Base-by-base conservation (phyloP, 1,284 basidiomycete species). In the Melampsora larici-populina region DNA sequence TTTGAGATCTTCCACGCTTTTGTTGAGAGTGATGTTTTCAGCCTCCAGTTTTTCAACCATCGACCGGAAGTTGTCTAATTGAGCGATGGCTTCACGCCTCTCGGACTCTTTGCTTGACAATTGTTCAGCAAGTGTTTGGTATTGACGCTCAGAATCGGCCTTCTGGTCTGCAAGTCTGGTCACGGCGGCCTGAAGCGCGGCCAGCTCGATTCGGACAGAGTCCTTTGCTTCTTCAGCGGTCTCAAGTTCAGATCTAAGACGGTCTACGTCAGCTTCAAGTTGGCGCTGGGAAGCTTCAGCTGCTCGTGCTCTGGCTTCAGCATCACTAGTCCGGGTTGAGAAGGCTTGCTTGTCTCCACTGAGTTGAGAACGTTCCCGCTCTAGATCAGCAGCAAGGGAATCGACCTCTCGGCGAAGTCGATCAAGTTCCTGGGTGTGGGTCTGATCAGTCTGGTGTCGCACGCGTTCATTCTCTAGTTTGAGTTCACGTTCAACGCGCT, bases 401-500 rank as follows among this genome's bases (percentile, higher is more conserved):
- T 71, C 55, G 21, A 46, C 9, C 60, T 72, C 70, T 5, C 7
- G 40, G 13, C 49, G 43, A 26, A 64, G 36, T 24, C 29, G 36
- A 40, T 48, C 29, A 1, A 72, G 36, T 46, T 72, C 11, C 24
- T 72, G 31, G 4, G 60, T 8, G 26, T 49, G 26, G 26, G 70
- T 40, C 49, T 40, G 58, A 21, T 18, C 17, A 24, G 21, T 43
- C 15, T 21, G 31, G 43, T 1, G 40, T 72, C 46, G 60, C 13
- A 60, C 58, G 13, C 63, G 33, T 26, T 72, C 58, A 24, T 4
- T 70, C 21, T 55, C 26, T 15, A 60, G 60, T 72, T 62, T 36
- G 4, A 72, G 55, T 43, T 72, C 40, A 2, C 62, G 70, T 46
- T 72, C 70, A 18, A 72, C 40, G 29, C 62, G n/a, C 26, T 46